Base-by-base conservation (phyloP, 2,329 filamentous ascomycete species). In the Ceratocystis harringtonii region DNA sequence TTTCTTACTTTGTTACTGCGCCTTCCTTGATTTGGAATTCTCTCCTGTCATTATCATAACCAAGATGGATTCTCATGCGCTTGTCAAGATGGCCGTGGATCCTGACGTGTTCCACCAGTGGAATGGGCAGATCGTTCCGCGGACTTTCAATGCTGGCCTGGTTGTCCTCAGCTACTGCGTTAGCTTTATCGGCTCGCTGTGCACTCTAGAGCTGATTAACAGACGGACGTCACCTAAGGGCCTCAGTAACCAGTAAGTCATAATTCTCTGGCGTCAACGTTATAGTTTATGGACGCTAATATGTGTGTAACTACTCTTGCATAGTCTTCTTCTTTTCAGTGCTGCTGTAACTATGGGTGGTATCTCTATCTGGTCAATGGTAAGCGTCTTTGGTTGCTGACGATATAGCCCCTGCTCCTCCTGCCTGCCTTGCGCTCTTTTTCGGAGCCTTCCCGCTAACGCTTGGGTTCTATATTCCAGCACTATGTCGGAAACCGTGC, bases 401-500 rank as follows among this genome's bases (percentile, higher is more conserved):
- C 48, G 48, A 10, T 41, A 41, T 3, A 15, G 48, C 17, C 48
- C 10, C 32, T 7, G 6, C 10, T 12, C 17, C 7, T 12, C 19
- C 19, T 69, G 12, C 61, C 52, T 52, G 30, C 41, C 57, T 48
- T 44, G 19, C 55, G 66, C 64, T 68, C 61, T 41, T 10, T 15
- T 41, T 41, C 5, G 12, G 36, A 41, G 36, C 36, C 10, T 41
- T 41, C 1, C 36, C 3, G 15, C 36, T 41, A 41, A 41, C 36
- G 10, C 36, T 2, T 41, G 36, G 12, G 10, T 15, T 41, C 10
- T 4, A 10, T 41, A 52, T 63, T 44, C 64, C 69, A 86, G 88
- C 89, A 94, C 72, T 92, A 89, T 71, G 87, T 94, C 69, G 90
- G 89, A 25, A 92, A 94, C 72, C 81, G 87, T 63, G 89, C 90